A percentile compares a stretch with the other conserved stretches of the same genome.
phyloP scores from a whole-genome alignment of 371 early-diverging fungal species.

The Funneliformis caledonium region DNA sequence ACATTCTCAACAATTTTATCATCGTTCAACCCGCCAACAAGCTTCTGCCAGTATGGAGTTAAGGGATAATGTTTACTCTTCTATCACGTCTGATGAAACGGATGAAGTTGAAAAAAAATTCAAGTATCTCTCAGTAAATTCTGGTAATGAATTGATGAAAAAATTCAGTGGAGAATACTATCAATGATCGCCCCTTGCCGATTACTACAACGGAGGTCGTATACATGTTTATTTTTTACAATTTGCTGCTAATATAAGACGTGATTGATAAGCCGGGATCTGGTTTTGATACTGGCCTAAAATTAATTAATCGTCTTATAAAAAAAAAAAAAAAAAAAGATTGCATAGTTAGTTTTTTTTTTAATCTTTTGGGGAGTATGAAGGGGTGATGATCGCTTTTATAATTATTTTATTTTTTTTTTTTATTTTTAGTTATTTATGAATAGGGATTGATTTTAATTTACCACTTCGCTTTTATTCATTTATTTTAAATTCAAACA shows the following conservation, averaged over 20 bases:
- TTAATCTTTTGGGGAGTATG: neutral
- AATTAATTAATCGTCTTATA: neutral
- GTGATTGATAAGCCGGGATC: neutral
- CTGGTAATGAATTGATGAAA: neutral
- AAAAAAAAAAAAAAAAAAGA: too few relatives aligned
- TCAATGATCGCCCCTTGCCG: neutral
- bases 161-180: neutral
- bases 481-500: too few relatives aligned
- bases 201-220: neutral
- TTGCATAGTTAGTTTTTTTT: neutral
- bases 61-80: neutral
- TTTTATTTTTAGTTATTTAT: too few relatives aligned
- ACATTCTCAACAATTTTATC: neutral
- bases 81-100: neutral
- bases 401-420: neutral
- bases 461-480: too few relatives aligned
- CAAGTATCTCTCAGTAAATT: neutral
- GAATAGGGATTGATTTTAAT: too few relatives aligned
- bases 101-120: conserved; percentile 22
- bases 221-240: neutral
- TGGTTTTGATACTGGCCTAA: neutral
- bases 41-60: neutral
- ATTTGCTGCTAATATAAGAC: neutral
- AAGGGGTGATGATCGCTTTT: neutral
- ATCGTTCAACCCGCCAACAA: neutral